These are phyloP conservation scores for Coniferiporia weirii DNA, from an alignment of 1,284 basidiomycete genomes.

Conservation along the genomic window DNA sequence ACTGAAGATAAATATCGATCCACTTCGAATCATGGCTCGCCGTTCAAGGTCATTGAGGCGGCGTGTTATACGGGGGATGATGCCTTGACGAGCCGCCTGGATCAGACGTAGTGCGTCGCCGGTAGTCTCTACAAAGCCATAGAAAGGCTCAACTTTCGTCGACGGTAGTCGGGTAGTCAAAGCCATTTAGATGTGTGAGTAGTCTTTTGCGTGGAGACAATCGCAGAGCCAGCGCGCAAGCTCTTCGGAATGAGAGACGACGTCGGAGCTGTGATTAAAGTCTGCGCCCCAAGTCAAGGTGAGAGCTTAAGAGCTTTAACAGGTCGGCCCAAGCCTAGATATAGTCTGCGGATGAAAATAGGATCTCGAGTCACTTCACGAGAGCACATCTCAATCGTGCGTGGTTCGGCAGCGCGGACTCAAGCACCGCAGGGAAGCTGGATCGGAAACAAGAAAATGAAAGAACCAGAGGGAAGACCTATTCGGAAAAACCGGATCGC, in stretches of 20 bases:
- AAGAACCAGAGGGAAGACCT: neutral
- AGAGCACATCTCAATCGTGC: neutral
- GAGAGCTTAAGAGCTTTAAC: constrained; percentile 16
- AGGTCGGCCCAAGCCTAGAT: constrained; percentile 3
- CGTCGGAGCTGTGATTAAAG: neutral
- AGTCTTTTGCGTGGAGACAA: no score
- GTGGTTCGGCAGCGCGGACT: neutral
- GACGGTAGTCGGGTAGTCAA: constrained; percentile 41
- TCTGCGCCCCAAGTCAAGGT: constrained; percentile 1
- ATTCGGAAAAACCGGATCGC: neutral
- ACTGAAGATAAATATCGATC: constrained; percentile 79
- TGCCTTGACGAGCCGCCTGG: constrained; percentile 67
- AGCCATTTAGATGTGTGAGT: constrained; percentile 39
- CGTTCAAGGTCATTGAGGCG: constrained; percentile 74
- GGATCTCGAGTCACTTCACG: neutral
- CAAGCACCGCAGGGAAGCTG: neutral
- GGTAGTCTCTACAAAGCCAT: constrained; percentile 71
- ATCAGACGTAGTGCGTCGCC: constrained; percentile 75
- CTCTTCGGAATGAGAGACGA: neutral
- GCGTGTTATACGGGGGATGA: constrained; percentile 71
- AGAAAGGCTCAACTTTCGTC: constrained; percentile 51
- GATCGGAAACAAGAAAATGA: neutral
- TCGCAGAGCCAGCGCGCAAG: no score
- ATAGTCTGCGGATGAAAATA: neutral
- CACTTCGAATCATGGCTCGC: constrained; percentile 67